Evolutionary conservation across 2,329 filamentous ascomycete species (phyloP).

Genomic region (Zalaria sp.): DNA sequence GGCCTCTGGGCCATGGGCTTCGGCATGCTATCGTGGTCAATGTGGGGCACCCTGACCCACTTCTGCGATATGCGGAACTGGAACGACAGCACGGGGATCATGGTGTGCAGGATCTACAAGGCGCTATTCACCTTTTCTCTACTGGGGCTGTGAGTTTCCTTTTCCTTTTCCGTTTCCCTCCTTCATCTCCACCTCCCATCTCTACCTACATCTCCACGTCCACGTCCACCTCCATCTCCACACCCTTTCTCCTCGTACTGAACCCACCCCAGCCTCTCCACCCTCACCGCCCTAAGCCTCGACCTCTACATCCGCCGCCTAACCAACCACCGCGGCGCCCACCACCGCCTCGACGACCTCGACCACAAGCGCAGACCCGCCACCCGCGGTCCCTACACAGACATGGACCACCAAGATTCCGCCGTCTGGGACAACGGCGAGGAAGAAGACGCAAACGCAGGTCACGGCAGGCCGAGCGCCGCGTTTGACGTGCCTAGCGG

Average conservation of each 20-base stretch:
- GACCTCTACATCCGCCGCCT: slow-evolving; percentile 35
- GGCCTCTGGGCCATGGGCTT: slow-evolving; percentile 40
- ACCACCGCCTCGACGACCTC: slow-evolving; percentile 32
- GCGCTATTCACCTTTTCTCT: slow-evolving; percentile 43
- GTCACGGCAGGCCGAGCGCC: slow-evolving; percentile 7
- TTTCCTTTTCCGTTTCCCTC: not conserved
- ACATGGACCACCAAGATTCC: slow-evolving; percentile 7
- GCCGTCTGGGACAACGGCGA: slow-evolving; percentile 4
- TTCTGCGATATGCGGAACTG: slow-evolving; percentile 37
- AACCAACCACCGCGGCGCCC: slow-evolving; percentile 31
- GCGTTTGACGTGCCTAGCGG: slow-evolving; percentile 18
- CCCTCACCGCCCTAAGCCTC: slow-evolving; percentile 32
- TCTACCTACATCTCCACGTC: not conserved
- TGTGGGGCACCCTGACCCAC: slow-evolving; percentile 36
- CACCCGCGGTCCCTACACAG: slow-evolving; percentile 14
- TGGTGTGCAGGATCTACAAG: slow-evolving; percentile 45
- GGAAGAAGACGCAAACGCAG: slow-evolving; percentile 7
- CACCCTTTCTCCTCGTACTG: not conserved
- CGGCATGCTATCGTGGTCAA: slow-evolving; percentile 38
- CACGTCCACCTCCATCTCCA: not conserved
- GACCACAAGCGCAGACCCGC: slow-evolving; percentile 9
- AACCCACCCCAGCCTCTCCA: slow-evolving; percentile 21
- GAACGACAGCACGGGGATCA: slow-evolving; percentile 39
- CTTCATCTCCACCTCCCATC: not conserved
- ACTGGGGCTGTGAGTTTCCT: slow-evolving; percentile 25